Percentiles rank a stretch among this genome's conserved stretches.
Evolutionary conservation across 495 filamentous ascomycete species (phyloP).

Genomic region (Penicillium antarcticum): DNA sequence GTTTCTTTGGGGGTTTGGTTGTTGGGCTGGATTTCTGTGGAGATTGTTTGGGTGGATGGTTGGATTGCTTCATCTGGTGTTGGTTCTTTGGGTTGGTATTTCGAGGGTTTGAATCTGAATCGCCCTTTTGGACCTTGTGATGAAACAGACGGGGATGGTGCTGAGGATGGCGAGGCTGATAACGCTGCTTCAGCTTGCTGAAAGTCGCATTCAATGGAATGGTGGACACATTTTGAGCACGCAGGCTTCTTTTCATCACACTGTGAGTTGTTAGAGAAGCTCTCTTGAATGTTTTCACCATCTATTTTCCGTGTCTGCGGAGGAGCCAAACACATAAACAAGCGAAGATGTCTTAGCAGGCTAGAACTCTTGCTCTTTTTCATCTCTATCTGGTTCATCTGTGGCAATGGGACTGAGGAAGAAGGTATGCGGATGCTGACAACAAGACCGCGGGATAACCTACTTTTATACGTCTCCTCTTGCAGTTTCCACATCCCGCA

Average conservation of each 20-base stretch:
- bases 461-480: slow-evolving; percentile 36
- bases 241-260: slow-evolving; percentile 36
- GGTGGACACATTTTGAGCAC: slow-evolving; percentile 29
- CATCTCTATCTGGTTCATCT: not conserved
- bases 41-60: slow-evolving; percentile 2
- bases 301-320: not conserved
- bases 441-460: not conserved
- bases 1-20: slow-evolving; percentile 6
- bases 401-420: not conserved
- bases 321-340: not conserved
- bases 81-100: slow-evolving; percentile 12
- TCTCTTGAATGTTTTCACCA: not conserved
- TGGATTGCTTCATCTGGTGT: slow-evolving; percentile 5
- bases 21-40: not conserved
- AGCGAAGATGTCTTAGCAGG: not conserved
- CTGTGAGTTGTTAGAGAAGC: slow-evolving; percentile 14
- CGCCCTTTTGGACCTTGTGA: not conserved
- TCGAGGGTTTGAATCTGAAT: slow-evolving; percentile 22
- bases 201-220: slow-evolving; percentile 28
- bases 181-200: not conserved
- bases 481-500: slow-evolving; percentile 31
- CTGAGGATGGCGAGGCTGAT: slow-evolving; percentile 5
- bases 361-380: not conserved
- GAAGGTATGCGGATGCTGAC: not conserved
- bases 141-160: not conserved